These are phyloP conservation scores for Helotiales sp. DNA, from an alignment of 2,329 filamentous ascomycete genomes.

Conservation along the genomic window DNA sequence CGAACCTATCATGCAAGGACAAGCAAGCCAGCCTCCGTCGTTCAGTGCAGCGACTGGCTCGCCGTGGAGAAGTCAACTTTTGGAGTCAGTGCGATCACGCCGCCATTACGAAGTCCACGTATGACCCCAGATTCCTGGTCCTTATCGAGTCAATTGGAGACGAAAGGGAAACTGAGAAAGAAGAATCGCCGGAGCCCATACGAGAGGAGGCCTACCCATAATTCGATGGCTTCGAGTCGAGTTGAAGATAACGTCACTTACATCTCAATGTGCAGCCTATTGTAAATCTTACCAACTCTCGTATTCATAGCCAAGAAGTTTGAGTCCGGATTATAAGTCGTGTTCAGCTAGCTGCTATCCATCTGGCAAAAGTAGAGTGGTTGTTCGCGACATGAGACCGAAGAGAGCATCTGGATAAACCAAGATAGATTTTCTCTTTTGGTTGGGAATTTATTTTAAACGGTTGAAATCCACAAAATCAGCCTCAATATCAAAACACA, in stretches of 20 bases:
- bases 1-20: slow-evolving; percentile 1
- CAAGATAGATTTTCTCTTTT: too few species aligned
- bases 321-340: too few species aligned
- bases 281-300: too few species aligned
- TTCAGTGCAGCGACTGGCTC: neutral
- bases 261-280: too few species aligned
- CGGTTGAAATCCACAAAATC: too few species aligned
- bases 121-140: neutral
- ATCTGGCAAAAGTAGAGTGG: too few species aligned
- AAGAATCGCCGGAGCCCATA: neutral
- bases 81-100: neutral
- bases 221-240: neutral
- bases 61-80: neutral
- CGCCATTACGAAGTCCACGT: neutral
- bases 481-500: too few species aligned
- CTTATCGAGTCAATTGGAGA: neutral
- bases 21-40: neutral
- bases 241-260: neutral
- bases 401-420: too few species aligned
- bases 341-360: too few species aligned
- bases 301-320: too few species aligned
- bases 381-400: too few species aligned
- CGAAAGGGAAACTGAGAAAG: neutral
- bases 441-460: too few species aligned
- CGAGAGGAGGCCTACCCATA: neutral